phyloP scores from a whole-genome alignment of 441 rosid species.

The Monsonia emarginata region DNA sequence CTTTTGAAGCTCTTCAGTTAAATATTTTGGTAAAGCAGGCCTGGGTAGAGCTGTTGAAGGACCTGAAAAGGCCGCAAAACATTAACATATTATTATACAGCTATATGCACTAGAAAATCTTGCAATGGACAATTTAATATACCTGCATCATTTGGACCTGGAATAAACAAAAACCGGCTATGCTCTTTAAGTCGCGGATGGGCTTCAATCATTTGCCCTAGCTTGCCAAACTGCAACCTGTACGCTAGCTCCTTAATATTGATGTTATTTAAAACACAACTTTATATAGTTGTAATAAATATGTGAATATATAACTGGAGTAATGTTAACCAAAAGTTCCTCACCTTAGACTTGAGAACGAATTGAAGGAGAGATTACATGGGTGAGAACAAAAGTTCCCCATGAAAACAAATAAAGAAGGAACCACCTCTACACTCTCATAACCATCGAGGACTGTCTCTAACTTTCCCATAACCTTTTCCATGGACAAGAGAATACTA shows the following conservation, averaged over 20 bases:
- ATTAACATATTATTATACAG: background rate
- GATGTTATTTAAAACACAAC: conserved; percentile 12
- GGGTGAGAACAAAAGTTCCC: conserved; percentile 78
- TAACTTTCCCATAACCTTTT: conserved; percentile 73
- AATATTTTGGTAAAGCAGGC: conserved; percentile 60
- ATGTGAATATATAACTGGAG: background rate
- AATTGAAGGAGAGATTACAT: conserved; percentile 65
- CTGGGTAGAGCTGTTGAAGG: conserved; percentile 78
- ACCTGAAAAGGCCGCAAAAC: conserved; percentile 39
- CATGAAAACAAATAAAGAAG: conserved; percentile 89
- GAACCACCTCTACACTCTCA: conserved; percentile 68
- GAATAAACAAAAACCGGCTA: conserved; percentile 70
- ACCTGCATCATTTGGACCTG: conserved; percentile 93
- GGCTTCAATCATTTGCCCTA: conserved; percentile 59
- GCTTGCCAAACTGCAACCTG: conserved; percentile 64
- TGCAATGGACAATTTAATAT: conserved; percentile 7
- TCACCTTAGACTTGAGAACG: conserved; percentile 73
- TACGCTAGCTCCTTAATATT: conserved; percentile 12
- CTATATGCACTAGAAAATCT: background rate
- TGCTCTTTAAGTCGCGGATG: conserved; percentile 62
- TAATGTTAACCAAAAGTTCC: conserved; percentile 12
- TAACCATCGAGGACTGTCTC: conserved; percentile 61
- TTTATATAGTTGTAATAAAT: background rate
- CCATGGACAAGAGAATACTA: conserved; percentile 32
- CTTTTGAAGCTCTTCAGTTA: conserved; percentile 62